These are phyloP conservation scores for Fraxinus quadrangulata DNA, from an alignment of 257 asterid genomes.

Conservation along the genomic window DNA sequence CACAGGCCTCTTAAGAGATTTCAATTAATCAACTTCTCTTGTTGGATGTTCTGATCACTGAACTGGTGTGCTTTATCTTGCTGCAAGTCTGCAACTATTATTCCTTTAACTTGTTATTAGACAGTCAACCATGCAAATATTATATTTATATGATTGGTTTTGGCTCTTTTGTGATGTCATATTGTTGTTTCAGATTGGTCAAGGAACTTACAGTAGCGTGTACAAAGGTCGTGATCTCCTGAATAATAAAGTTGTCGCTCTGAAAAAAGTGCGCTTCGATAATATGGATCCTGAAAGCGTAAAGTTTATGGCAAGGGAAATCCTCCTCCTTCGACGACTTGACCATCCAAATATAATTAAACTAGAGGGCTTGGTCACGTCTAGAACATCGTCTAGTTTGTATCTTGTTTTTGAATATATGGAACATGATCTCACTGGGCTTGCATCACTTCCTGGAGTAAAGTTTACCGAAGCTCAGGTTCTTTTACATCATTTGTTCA, in stretches of 20 bases:
- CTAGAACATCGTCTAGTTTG: slow-evolving; percentile 69
- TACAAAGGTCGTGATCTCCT: slow-evolving; percentile 79
- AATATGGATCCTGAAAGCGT: slow-evolving; percentile 89
- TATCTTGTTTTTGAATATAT: slow-evolving; percentile 88
- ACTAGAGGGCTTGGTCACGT: slow-evolving; percentile 81
- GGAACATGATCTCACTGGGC: slow-evolving; percentile 95
- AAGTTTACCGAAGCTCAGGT: slow-evolving; percentile 92
- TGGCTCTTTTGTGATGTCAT: slow-evolving; percentile 46
- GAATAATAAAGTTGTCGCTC: slow-evolving; percentile 63
- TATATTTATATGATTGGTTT: slow-evolving; percentile 30
- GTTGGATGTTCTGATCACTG: neutral
- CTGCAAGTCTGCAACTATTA: neutral
- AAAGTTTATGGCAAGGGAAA: slow-evolving; percentile 97
- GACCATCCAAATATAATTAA: slow-evolving; percentile 88
- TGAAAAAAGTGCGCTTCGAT: slow-evolving; percentile 87
- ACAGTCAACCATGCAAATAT: slow-evolving; percentile 8
- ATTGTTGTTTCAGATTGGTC: slow-evolving; percentile 81
- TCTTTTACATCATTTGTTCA: slow-evolving; percentile 17
- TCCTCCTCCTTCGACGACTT: slow-evolving; percentile 73
- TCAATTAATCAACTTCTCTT: neutral
- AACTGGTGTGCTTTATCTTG: neutral
- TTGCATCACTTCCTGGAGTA: slow-evolving; percentile 75
- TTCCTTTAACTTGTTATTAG: slow-evolving; percentile 5
- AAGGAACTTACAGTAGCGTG: slow-evolving; percentile 94
- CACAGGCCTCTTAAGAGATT: neutral